These are phyloP conservation scores for Fusarium palustre DNA, from an alignment of 2,329 filamentous ascomycete species.

Conservation along the genomic window DNA sequence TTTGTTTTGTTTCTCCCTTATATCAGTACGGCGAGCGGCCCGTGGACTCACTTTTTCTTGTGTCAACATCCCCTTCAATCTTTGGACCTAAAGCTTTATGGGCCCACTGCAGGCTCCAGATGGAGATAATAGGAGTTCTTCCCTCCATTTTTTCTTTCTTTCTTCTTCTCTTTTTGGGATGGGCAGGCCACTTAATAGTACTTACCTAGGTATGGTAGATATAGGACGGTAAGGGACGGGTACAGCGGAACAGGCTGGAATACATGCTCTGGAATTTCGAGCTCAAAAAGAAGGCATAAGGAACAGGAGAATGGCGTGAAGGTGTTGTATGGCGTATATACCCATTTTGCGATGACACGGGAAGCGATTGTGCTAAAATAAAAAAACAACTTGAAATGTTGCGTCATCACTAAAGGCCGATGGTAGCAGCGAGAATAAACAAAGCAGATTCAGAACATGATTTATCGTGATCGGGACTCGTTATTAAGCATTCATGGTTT, in stretches of 20 bases:
- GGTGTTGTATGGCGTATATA: constrained; percentile 50
- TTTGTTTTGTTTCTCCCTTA: constrained; percentile 32
- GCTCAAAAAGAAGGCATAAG: constrained; percentile 21
- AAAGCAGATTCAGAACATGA: neutral
- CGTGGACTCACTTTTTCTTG: constrained; percentile 18
- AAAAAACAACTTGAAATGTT: constrained; percentile 8
- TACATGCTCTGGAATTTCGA: constrained; percentile 16
- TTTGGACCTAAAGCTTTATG: constrained; percentile 31
- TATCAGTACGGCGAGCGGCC: constrained; percentile 35
- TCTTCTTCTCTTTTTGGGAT: constrained; percentile 21
- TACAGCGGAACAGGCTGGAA: constrained; percentile 22
- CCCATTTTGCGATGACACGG: constrained; percentile 46
- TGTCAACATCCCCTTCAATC: constrained; percentile 22
- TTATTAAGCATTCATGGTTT: neutral
- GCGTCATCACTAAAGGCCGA: neutral
- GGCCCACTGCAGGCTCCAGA: constrained; percentile 8
- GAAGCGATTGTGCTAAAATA: constrained; percentile 15
- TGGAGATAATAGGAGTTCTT: constrained; percentile 28
- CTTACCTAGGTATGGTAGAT: neutral
- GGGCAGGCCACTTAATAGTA: constrained; percentile 41
- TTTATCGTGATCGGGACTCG: neutral
- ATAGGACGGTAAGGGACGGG: neutral
- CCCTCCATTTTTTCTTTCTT: constrained; percentile 8
- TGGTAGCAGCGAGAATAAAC: neutral
- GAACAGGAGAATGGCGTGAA: constrained; percentile 24